phyloP scores from a whole-genome alignment of 139 green algal species.

The Closterium sp. region DNA sequence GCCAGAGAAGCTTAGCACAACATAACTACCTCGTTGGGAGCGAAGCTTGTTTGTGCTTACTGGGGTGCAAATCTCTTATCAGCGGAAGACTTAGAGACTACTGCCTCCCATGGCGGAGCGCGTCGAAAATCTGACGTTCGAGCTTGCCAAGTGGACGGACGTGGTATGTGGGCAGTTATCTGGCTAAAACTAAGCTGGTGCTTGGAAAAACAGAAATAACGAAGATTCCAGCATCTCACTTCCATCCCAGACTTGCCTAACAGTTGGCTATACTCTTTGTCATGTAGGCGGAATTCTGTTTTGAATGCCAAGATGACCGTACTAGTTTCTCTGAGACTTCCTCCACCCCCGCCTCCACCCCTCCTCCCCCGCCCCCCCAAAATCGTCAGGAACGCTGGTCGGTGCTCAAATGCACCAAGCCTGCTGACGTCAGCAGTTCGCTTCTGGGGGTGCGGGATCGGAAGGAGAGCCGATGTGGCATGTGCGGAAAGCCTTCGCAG shows the following conservation, averaged over 20 bases:
- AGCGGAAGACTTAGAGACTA: background rate
- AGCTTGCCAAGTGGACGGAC: background rate
- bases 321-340: background rate
- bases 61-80: background rate
- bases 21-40: too few species aligned
- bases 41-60: too few species aligned
- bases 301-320: too few species aligned
- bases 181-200: too few species aligned
- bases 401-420: background rate
- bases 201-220: too few species aligned
- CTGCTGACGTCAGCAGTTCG: background rate
- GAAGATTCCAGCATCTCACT: too few species aligned
- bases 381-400: background rate
- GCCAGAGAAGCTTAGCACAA: too few species aligned
- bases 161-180: background rate
- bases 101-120: background rate
- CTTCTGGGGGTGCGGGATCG: background rate
- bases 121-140: background rate
- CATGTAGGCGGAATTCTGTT: too few species aligned
- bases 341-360: background rate
- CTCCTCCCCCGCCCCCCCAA: too few species aligned
- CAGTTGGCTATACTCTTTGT: too few species aligned
- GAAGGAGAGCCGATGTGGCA: background rate
- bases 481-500: background rate
- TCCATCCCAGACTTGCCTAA: too few species aligned